A percentile compares a stretch with the other conserved stretches of the same genome.
These are phyloP conservation scores for Phytopythium boreale DNA, from an alignment of 352 stramenopile genomes.

Conservation along the genomic window DNA sequence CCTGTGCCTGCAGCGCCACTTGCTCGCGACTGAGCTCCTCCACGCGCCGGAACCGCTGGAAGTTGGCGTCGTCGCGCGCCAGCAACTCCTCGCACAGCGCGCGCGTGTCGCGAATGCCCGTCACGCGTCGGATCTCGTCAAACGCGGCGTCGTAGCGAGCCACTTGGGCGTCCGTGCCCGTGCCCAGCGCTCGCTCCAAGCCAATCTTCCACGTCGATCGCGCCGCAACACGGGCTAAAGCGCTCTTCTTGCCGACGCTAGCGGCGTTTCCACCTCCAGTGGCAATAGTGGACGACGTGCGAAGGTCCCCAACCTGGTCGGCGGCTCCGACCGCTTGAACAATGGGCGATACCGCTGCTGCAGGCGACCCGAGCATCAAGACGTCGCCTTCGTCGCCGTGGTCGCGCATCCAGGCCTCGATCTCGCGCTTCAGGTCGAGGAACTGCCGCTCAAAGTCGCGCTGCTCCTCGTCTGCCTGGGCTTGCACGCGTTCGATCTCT, in stretches of 20 bases:
- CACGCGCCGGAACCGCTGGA: slow-evolving; percentile 76
- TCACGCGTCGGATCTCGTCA: slow-evolving; percentile 50
- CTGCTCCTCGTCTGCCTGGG: slow-evolving; percentile 48
- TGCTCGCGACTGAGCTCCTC: slow-evolving; percentile 67
- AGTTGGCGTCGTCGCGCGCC: slow-evolving; percentile 68
- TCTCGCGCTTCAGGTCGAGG: slow-evolving; percentile 48
- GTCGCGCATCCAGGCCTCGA: slow-evolving; percentile 44
- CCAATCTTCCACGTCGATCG: slow-evolving; percentile 77
- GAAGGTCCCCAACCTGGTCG: not conserved
- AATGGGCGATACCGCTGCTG: not conserved
- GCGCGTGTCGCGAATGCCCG: slow-evolving; percentile 46
- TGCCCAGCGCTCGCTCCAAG: slow-evolving; percentile 54
- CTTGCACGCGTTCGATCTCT: slow-evolving; percentile 51
- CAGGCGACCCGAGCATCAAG: not conserved
- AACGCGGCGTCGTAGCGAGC: slow-evolving; percentile 69
- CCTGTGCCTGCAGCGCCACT: slow-evolving; percentile 15
- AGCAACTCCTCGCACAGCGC: slow-evolving; percentile 51
- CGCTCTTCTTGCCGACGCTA: slow-evolving; percentile 21
- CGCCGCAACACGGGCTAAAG: slow-evolving; percentile 47
- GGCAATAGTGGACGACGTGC: not conserved
- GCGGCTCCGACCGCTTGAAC: not conserved
- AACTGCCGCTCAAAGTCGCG: slow-evolving; percentile 63
- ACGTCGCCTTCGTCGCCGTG: slow-evolving; percentile 26
- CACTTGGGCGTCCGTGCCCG: slow-evolving; percentile 38
- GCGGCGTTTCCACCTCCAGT: not conserved